A percentile compares a stretch with the other conserved stretches of the same genome.
Evolutionary conservation across 2,329 filamentous ascomycete genomes (phyloP).

Genomic region (Fusarium pseudocircinatum): DNA sequence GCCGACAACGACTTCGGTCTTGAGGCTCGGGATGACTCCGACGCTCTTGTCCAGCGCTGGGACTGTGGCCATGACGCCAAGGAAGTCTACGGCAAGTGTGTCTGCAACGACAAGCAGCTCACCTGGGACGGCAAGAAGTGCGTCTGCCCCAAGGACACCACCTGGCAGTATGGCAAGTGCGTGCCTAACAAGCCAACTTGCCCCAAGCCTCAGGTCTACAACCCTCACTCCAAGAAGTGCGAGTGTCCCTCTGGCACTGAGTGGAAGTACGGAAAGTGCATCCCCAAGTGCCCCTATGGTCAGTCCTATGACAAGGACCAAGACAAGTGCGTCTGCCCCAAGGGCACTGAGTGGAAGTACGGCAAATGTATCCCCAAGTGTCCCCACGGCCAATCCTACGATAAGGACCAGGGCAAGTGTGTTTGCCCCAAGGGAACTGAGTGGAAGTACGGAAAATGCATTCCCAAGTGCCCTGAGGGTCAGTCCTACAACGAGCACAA

Average conservation of each 20-base stretch:
- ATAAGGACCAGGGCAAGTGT: not conserved
- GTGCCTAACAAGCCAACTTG: slow-evolving; percentile 3
- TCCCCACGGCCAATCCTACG: not conserved
- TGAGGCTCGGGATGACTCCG: slow-evolving; percentile 23
- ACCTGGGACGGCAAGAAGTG: slow-evolving; percentile 11
- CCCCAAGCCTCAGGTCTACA: slow-evolving; percentile 3
- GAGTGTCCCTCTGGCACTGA: slow-evolving; percentile 1
- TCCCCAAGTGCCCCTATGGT: not conserved
- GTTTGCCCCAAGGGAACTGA: slow-evolving; percentile 10
- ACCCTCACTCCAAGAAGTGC: slow-evolving; percentile 11
- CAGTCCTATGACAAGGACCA: slow-evolving; percentile 1
- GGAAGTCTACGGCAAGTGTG: slow-evolving; percentile 28
- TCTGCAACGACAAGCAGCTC: slow-evolving; percentile 1
- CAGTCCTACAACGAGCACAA: slow-evolving; percentile 5
- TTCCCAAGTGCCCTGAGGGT: not conserved
- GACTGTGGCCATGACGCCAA: slow-evolving; percentile 23
- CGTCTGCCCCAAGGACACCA: slow-evolving; percentile 4
- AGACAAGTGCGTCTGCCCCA: slow-evolving; percentile 6
- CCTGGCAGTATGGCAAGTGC: slow-evolving; percentile 13
- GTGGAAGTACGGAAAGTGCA: slow-evolving; percentile 20
- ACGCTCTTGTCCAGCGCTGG: slow-evolving; percentile 10
- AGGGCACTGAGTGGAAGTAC: slow-evolving; percentile 4
- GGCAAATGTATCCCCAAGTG: slow-evolving; percentile 20
- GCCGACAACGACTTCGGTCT: slow-evolving; percentile 28
- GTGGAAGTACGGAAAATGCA: not conserved